Evolutionary conservation across 2,329 filamentous ascomycete species (phyloP).

Genomic region (Exserohilum rostratum): DNA sequence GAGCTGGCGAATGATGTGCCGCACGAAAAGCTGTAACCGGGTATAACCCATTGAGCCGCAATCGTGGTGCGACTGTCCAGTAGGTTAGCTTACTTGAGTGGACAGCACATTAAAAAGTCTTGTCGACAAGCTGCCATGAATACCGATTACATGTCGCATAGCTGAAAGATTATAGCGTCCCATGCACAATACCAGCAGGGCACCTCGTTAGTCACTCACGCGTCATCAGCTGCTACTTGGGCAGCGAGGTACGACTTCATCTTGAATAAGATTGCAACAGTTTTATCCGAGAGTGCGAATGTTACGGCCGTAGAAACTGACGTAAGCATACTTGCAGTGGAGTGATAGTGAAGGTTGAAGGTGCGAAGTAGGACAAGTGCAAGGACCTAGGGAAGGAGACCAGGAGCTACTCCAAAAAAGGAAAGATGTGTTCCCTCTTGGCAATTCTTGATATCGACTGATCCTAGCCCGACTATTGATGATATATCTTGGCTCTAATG

Average conservation of each 20-base stretch:
- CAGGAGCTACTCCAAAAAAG: background rate
- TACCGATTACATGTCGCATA: background rate
- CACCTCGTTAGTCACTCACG: background rate
- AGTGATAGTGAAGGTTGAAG: background rate
- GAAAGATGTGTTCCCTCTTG: background rate
- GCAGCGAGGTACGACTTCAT: background rate
- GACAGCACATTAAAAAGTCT: background rate
- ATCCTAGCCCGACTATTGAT: background rate
- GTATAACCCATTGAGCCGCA: slow-evolving; percentile 31
- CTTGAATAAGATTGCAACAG: background rate
- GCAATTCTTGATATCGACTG: background rate
- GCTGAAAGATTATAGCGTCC: background rate
- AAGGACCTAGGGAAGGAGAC: background rate
- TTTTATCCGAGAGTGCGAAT: background rate
- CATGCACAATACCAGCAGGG: background rate
- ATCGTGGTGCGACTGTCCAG: slow-evolving; percentile 6
- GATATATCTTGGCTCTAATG: no score
- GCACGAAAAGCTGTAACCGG: slow-evolving; percentile 16
- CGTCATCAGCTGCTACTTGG: background rate
- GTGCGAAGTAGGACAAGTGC: background rate
- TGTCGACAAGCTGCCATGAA: background rate
- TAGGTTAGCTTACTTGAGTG: background rate
- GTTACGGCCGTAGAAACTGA: background rate
- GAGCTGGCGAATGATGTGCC: slow-evolving; percentile 18
- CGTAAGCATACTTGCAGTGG: background rate